phyloP scores from a whole-genome alignment of 2,329 filamentous ascomycete genomes.

The Aspergillus vadensis region DNA sequence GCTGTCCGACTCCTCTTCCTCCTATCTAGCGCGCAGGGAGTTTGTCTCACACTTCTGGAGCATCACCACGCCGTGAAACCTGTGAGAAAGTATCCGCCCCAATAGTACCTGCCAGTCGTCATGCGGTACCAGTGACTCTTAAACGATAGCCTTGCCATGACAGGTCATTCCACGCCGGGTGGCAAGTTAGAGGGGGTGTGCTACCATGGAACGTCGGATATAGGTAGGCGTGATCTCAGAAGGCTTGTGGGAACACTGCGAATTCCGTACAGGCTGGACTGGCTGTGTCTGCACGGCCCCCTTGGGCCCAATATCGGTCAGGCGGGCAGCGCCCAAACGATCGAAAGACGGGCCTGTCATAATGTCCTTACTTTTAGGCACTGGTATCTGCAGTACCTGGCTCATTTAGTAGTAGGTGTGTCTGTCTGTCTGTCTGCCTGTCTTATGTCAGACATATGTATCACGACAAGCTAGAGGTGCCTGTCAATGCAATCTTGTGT shows the following conservation, averaged over 20 bases:
- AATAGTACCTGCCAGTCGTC: not conserved
- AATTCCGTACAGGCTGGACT: not conserved
- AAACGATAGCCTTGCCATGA: not conserved
- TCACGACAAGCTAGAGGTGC: not conserved
- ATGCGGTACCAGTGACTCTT: not conserved
- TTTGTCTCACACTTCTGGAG: not conserved
- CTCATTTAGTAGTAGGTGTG: not conserved
- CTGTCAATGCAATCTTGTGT: not conserved
- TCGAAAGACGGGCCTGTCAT: not conserved
- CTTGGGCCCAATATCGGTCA: slow-evolving; percentile 4
- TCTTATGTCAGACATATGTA: slow-evolving; percentile 1
- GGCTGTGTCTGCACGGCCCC: not conserved
- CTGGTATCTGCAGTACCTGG: not conserved
- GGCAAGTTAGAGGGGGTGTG: not conserved
- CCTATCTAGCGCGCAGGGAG: not conserved
- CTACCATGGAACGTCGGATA: not conserved
- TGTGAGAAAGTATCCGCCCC: not conserved
- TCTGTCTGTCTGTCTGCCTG: too few species aligned
- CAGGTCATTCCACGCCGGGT: not conserved
- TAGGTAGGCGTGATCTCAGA: slow-evolving; percentile 1
- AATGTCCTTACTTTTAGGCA: slow-evolving; percentile 1
- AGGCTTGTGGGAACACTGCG: not conserved
- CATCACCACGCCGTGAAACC: not conserved
- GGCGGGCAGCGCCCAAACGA: not conserved
- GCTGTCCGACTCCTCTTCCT: not conserved